phyloP scores from a whole-genome alignment of 2,329 filamentous ascomycete species.

The Colletotrichum nymphaeae region DNA sequence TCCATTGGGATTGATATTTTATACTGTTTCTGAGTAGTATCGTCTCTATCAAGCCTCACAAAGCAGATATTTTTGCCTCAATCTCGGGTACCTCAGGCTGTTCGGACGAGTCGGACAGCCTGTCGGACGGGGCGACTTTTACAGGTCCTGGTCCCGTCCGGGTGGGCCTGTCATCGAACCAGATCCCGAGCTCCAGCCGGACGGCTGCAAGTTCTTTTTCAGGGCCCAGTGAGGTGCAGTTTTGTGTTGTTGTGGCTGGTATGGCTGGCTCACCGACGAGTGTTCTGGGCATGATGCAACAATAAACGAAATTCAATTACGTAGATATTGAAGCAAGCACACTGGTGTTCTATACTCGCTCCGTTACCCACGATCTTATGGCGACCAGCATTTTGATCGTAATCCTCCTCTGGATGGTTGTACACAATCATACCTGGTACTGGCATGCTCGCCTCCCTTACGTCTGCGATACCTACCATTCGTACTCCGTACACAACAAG shows the following conservation, averaged over 20 bases:
- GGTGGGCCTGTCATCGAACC: conserved; percentile 21
- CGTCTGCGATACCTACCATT: not conserved
- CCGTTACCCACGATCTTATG: not conserved
- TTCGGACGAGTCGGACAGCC: conserved; percentile 33
- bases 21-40: too few species aligned
- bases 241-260: conserved; percentile 14
- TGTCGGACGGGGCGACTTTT: conserved; percentile 31
- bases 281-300: conserved; percentile 4
- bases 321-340: not conserved
- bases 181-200: conserved; percentile 34
- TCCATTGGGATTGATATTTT: too few species aligned
- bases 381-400: not conserved
- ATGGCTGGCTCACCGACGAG: conserved; percentile 4
- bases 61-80: conserved; percentile 18
- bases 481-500: not conserved
- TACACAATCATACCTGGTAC: not conserved
- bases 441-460: conserved; percentile 33
- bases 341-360: not conserved
- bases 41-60: not conserved
- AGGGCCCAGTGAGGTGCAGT: conserved; percentile 22
- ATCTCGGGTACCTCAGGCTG: not conserved
- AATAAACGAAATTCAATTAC: conserved; percentile 6
- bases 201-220: conserved; percentile 14
- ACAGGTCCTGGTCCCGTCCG: conserved; percentile 30
- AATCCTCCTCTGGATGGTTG: not conserved